Conservation (phyloP, 129 eudicot genomes). For the Oenanthe sinensis region DNA sequence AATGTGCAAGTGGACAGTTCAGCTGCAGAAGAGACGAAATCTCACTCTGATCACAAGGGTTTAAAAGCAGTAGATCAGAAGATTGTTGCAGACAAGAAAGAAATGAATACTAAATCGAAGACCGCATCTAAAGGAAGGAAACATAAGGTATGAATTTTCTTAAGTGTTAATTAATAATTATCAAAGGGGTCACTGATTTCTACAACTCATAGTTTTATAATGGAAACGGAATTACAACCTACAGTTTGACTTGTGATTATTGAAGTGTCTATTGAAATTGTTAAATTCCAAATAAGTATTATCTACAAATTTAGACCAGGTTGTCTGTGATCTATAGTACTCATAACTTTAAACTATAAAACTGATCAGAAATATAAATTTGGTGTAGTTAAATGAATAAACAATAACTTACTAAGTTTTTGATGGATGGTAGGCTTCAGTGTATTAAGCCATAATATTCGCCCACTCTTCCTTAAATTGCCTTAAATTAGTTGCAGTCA, state of each 20-base stretch:
- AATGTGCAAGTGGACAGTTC: constrained; percentile 26
- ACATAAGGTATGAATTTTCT: constrained; percentile 46
- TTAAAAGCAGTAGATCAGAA: constrained; percentile 32
- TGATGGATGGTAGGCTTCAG: neutral
- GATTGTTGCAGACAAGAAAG: constrained; percentile 35
- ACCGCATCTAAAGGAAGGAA: constrained; percentile 48
- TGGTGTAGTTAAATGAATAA: neutral
- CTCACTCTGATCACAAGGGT: constrained; percentile 30
- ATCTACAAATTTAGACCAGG: neutral
- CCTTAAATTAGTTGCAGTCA: no score
- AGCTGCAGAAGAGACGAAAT: constrained; percentile 24
- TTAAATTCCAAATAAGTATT: neutral
- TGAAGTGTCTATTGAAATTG: neutral
- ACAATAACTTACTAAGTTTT: neutral
- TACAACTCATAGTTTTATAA: no score
- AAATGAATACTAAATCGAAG: constrained; percentile 37
- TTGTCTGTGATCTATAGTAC: no score
- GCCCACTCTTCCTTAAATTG: no score
- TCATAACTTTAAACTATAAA: neutral
- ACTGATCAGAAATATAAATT: no score
- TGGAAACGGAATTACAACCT: no score
- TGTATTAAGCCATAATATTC: neutral
- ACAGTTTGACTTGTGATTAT: no score
- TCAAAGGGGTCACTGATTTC: neutral
- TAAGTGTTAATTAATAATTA: neutral